A percentile compares a stretch with the other conserved stretches of the same genome.
These are phyloP conservation scores for Austroboletus eburneus DNA, from an alignment of 768 basidiomycete species.

Conservation along the genomic window DNA sequence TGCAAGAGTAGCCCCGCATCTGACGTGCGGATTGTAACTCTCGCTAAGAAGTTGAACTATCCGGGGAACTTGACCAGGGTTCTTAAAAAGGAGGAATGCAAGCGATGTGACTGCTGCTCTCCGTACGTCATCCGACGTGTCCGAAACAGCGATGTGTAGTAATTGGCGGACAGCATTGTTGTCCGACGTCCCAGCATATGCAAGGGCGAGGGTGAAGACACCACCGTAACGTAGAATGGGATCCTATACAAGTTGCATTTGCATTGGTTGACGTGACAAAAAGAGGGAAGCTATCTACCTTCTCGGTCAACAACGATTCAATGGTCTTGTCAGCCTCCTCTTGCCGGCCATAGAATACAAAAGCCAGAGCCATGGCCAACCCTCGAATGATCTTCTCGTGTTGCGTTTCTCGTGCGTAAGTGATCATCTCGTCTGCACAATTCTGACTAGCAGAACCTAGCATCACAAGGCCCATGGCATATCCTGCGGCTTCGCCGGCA, in stretches of 20 bases:
- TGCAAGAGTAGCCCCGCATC: constrained; percentile 94
- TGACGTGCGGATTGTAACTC: constrained; percentile 98
- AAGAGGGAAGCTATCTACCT: constrained; percentile 46
- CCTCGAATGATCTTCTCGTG: constrained; percentile 99
- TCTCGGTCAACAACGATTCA: constrained; percentile 74
- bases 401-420: constrained; percentile 94
- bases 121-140: constrained; percentile 96
- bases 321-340: constrained; percentile 89
- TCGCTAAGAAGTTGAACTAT: constrained; percentile 96
- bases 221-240: constrained; percentile 96
- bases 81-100: constrained; percentile 96
- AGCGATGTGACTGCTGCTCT: constrained; percentile 94
- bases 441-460: constrained; percentile 83
- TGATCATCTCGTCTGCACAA: constrained; percentile 89
- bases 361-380: constrained; percentile 86
- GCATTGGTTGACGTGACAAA: background rate
- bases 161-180: constrained; percentile 90
- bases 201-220: constrained; percentile 93
- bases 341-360: constrained; percentile 89
- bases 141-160: constrained; percentile 95
- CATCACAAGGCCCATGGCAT: constrained; percentile 98
- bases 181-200: constrained; percentile 94
- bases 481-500: constrained; percentile 93
- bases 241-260: constrained; percentile 51
- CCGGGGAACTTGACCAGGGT: constrained; percentile 91